Evolutionary conservation across 345 rosid species (phyloP), one percentile per base, ranked within the genome.

Genomic region (Melastoma malabathricum): DNA sequence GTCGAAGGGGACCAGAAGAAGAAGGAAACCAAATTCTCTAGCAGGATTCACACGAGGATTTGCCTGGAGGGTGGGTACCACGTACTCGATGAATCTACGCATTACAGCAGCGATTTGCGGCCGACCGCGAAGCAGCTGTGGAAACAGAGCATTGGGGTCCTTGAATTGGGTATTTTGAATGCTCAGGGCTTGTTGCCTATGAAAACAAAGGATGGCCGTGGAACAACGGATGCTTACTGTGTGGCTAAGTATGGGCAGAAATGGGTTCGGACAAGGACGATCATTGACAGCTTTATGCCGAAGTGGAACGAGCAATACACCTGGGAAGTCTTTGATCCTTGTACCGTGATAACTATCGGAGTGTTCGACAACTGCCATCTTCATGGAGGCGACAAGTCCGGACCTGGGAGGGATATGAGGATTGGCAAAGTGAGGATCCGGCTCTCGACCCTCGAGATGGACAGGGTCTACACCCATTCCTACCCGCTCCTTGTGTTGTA

Each of bases 241-340:
- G 95, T 89, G 61, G 97, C 97, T 4, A 89, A 89, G 55, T 89
- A 83, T 6, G 95, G 97, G 12, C 89, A 76, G 66, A 89, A 89
- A 62, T 89, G 97, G 97, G 64, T 89, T 50, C 80, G 97, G 17
- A 89, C 97, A 0, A 71, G 97, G 56, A 85, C 97, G 2, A 83
- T 89, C 63, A 81, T 83, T 0, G 97, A 89, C 64, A 89, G 85
- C 75, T 79, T 79, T 65, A 72, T 65, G 0, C 97, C 97, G n/a
- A 89, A 71, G 66, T 89, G 97, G 97, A 85, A 89, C n/a, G 97
- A 89, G 67, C 97, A 89, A 43, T 89, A 89, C 48, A 89, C 95
- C 10, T 89, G 97, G 95, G 97, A 89, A 68, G 97, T 85, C 49
- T 81, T 60, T 8, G 95, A 89, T 79, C 93, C 97, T 6, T 85